A percentile compares a stretch with the other conserved stretches of the same genome.
Conservation (phyloP, 2,329 filamentous ascomycete species). For the Xylariomycetidae sp. region DNA sequence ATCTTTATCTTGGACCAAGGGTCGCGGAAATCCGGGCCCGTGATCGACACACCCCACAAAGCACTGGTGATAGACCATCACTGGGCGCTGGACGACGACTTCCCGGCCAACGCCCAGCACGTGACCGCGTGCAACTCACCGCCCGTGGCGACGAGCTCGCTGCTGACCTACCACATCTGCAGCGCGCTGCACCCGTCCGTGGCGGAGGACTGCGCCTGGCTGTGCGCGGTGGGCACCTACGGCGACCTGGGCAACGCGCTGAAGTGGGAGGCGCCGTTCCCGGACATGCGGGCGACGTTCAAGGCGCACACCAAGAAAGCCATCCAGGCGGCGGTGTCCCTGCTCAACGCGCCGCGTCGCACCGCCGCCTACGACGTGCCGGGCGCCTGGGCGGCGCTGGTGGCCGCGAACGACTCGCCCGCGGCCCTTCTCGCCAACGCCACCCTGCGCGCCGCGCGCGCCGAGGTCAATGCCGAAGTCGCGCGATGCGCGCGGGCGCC, state of each 20-base stretch:
- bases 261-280: conserved; percentile 62
- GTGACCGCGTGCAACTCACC: conserved; percentile 59
- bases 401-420: conserved; percentile 45
- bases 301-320: conserved; percentile 56
- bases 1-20: conserved; percentile 63
- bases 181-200: conserved; percentile 47
- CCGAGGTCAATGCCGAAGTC: conserved; percentile 55
- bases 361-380: conserved; percentile 55
- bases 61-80: conserved; percentile 63
- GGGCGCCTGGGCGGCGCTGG: conserved; percentile 55
- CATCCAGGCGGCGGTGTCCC: conserved; percentile 56
- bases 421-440: conserved; percentile 42
- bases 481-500: conserved; percentile 55
- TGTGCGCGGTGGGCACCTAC: conserved; percentile 59
- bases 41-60: conserved; percentile 44
- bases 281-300: conserved; percentile 56
- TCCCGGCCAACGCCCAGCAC: conserved; percentile 47
- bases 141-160: conserved; percentile 57
- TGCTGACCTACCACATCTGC: conserved; percentile 61
- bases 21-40: conserved; percentile 45
- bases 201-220: conserved; percentile 46
- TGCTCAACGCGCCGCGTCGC: conserved; percentile 59
- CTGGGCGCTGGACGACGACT: conserved; percentile 45
- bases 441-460: conserved; percentile 45
- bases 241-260: conserved; percentile 59